These are phyloP conservation scores for Penium margaritaceum DNA, from an alignment of 139 green algal species.

Conservation along the genomic window DNA sequence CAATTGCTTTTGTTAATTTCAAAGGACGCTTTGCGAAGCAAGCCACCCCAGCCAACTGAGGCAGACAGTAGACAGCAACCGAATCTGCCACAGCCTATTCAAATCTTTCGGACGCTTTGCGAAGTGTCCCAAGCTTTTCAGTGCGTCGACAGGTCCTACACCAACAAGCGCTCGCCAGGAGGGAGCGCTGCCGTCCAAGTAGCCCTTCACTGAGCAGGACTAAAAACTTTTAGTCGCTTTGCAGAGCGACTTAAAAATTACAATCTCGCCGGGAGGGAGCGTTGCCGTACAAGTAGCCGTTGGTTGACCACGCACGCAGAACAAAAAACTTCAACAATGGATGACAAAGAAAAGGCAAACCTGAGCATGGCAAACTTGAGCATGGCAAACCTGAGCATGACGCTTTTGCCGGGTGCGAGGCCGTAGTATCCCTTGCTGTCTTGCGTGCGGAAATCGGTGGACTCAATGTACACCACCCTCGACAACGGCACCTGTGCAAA, in stretches of 20 bases:
- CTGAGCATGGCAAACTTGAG: slow-evolving; percentile 21
- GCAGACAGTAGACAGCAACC: too few relatives aligned
- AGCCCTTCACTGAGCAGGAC: neutral
- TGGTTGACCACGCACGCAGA: neutral
- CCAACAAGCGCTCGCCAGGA: too few relatives aligned
- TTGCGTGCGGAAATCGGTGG: slow-evolving; percentile 78
- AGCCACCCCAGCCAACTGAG: too few relatives aligned
- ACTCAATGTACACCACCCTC: slow-evolving; percentile 87
- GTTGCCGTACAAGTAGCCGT: neutral
- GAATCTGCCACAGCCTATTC: too few relatives aligned
- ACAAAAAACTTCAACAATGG: neutral
- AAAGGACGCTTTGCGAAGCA: too few relatives aligned
- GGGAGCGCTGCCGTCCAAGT: neutral
- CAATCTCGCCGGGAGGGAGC: neutral
- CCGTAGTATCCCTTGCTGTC: slow-evolving; percentile 90
- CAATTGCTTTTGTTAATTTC: too few relatives aligned
- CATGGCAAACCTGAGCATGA: slow-evolving; percentile 67
- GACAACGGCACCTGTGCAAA: slow-evolving; percentile 63
- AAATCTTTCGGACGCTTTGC: too few relatives aligned
- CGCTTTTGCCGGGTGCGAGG: slow-evolving; percentile 82
- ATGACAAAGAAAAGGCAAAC: slow-evolving; percentile 26
- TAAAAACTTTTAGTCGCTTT: too few relatives aligned
- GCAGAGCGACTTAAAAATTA: too few relatives aligned
- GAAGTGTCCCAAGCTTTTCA: too few relatives aligned
- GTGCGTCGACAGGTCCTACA: too few relatives aligned